These are phyloP conservation scores for Dendrobium huoshanense DNA, from an alignment of 106 monocot species.

Conservation along the genomic window DNA sequence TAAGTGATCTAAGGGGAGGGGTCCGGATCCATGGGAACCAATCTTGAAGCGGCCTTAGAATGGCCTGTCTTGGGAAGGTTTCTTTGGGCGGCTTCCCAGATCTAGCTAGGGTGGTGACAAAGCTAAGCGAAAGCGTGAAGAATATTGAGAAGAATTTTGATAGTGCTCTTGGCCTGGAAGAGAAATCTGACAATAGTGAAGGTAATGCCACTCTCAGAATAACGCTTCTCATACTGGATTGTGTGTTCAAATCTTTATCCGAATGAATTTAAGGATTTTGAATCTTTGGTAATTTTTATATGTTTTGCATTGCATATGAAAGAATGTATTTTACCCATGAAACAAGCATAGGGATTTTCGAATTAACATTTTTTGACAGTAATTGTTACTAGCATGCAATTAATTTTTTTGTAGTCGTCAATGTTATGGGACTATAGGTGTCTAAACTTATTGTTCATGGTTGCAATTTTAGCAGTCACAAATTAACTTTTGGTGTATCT, in stretches of 20 bases:
- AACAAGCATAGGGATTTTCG: background rate
- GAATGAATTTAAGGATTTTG: background rate
- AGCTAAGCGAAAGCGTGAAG: constrained; percentile 97
- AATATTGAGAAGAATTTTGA: constrained; percentile 99
- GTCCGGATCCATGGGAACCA: background rate
- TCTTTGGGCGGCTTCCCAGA: constrained; percentile 89
- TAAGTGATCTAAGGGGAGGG: background rate
- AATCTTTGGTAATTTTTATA: constrained; percentile 2
- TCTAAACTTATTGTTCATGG: background rate
- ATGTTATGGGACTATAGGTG: background rate
- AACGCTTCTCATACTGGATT: background rate
- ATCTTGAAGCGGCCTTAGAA: constrained; percentile 10
- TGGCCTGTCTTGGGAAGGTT: constrained; percentile 94
- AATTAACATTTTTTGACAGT: background rate
- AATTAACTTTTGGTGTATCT: background rate
- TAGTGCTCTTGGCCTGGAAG: constrained; percentile 83
- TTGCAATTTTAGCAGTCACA: background rate
- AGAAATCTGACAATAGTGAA: constrained; percentile 51
- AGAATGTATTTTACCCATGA: background rate
- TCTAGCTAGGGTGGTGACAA: constrained; percentile 86
- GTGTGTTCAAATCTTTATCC: background rate
- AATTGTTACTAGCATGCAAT: background rate
- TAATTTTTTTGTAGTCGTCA: background rate
- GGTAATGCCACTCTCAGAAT: constrained; percentile 15
- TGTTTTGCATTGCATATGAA: background rate